These are phyloP conservation scores for Microstegium vimineum DNA, from an alignment of 176 grass and related monocot genomes.

Conservation along the genomic window DNA sequence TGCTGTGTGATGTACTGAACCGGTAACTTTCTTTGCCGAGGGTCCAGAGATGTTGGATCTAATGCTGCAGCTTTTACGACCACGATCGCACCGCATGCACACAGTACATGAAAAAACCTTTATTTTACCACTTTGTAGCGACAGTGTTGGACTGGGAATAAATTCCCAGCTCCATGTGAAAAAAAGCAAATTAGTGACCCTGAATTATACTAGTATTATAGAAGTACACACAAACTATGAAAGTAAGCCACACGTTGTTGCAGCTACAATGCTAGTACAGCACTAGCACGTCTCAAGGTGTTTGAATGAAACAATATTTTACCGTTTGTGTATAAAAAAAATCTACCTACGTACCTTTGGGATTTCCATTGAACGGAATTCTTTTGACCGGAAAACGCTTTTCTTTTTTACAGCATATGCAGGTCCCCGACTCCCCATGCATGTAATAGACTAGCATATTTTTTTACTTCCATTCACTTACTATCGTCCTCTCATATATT, in stretches of 20 bases:
- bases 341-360: neutral
- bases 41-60: neutral
- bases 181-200: neutral
- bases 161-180: neutral
- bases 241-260: neutral
- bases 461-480: neutral
- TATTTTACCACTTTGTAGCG: neutral
- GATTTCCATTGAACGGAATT: neutral
- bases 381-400: neutral
- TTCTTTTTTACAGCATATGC: neutral
- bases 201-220: no score
- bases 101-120: neutral
- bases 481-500: neutral
- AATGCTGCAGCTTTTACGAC: neutral
- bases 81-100: neutral
- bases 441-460: neutral
- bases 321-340: neutral
- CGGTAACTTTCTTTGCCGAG: neutral
- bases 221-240: neutral
- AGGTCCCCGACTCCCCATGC: constrained; percentile 3
- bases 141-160: neutral
- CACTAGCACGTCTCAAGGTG: neutral
- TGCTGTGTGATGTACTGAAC: neutral
- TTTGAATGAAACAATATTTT: neutral
- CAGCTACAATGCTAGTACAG: neutral